Evolutionary conservation across 169 alveolate genomes (phyloP), one percentile per base, ranked within the genome.

Genomic region (Cyclospora cayetanensis): DNA sequence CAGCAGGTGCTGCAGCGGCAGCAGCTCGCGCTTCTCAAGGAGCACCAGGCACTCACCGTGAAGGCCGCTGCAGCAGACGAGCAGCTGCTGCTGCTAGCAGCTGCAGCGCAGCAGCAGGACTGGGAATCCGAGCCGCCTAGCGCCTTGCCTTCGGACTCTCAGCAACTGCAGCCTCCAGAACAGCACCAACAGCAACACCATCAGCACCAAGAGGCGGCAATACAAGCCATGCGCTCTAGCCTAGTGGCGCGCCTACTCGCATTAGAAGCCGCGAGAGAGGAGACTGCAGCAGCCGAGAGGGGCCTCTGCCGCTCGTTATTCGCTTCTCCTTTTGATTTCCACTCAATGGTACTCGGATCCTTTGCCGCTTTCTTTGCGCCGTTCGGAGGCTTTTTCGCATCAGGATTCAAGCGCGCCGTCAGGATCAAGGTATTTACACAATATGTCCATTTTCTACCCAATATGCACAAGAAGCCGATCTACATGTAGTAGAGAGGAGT

Each of bases 361-460:
- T 99, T 98, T 92, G 99, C 99, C 3, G 97, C 99, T 42, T 94
- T 98, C 31, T 96, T 98, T 80, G 99, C 99, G 27, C 99, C 99
- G 65, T 98, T 99, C 93, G 99, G 99, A 52, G 99, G 99, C 15
- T 99, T 99, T 94, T 98, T 99, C 77, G 99, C 99, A 12, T 98
- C 99, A 1, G 99, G 99, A n/a, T 96, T 99, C 93, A 99, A 99
- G 95, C 96, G 99, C 93, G 99, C 99, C 31, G 95, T 98, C 50
- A 97, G 97, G 85, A 98, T 99, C 60, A 99, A 99, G 27, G 83
- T 70, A 22, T n/a, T n/a, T n/a, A n/a, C n/a, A 18, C 63, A n/a
- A n/a, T n/a, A n/a, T n/a, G n/a, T n/a, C n/a, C n/a, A n/a, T n/a
- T n/a, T n/a, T n/a, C n/a, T n/a, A n/a, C n/a, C n/a, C n/a, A n/a